Evolutionary conservation across 202 grass and related monocot genomes (phyloP), one percentile per base, ranked within the genome.

Genomic region (Dendrocalamus latiflorus): DNA sequence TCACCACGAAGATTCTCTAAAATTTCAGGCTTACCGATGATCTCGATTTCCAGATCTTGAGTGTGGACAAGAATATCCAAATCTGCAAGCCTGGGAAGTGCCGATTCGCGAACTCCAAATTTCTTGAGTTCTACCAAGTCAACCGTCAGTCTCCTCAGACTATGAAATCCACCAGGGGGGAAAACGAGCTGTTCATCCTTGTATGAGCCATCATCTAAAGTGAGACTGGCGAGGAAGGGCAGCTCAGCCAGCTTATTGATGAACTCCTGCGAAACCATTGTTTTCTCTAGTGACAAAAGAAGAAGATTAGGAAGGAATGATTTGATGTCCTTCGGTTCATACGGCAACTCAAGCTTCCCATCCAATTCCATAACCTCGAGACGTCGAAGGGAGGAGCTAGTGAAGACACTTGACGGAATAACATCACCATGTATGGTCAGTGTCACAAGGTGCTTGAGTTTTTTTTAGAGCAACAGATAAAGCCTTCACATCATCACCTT

Each of bases 231-330:
- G 6, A 87, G 78, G 33, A 72, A 81, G n/a, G 49, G 85, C 16
- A 87, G 66, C 74, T 82, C 57, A 30, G 78, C 78, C 28, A 87
- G 72, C 70, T 59, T 82, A 33, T 50, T 17, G 24, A 87, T 81
- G 5, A 75, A 82, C 5, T 87, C 60, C 22, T 87, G 61, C 13
- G 50, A 75, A 4, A 87, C 59, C 45, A 24, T 20, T 12, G 77
- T 79, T 34, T 66, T 15, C 9, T 67, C 41, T 8, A 87, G 44
- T 68, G 49, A 60, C 30, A 86, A 58, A 33, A 79, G 70, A 65
- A 74, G 71, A 21, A 87, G 85, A 47, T 82, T 87, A 10, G 85
- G 70, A 20, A 87, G 66, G 77, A 38, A 37, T 7, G 37, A 81
- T 37, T 43, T 80, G 78, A 66, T 75, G 38, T 77, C 75, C 14